Percentiles rank a stretch among this genome's conserved stretches.
Conservation (phyloP, 1,284 basidiomycete genomes). For the Ceratobasidium sp. region DNA sequence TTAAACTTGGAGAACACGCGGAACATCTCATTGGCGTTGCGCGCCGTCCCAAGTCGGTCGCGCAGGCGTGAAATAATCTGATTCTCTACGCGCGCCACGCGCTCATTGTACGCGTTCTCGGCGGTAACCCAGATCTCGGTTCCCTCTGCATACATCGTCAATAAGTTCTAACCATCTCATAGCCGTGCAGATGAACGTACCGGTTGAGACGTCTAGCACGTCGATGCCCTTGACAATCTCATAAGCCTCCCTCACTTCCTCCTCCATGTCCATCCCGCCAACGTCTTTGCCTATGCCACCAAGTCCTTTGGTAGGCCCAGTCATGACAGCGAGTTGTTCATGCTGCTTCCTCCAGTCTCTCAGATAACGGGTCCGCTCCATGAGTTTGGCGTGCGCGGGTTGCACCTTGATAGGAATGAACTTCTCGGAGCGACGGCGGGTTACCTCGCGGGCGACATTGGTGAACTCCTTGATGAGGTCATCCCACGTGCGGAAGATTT, state of each 20-base stretch:
- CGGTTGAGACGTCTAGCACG: constrained; percentile 89
- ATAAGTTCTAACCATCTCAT: neutral
- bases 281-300: constrained; percentile 73
- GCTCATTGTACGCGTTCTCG: constrained; percentile 97
- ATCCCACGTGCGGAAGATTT: constrained; percentile 95
- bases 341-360: constrained; percentile 96
- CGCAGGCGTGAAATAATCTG: constrained; percentile 95
- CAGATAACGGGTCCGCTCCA: constrained; percentile 87
- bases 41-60: constrained; percentile 91
- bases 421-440: constrained; percentile 87
- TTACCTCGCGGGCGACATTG: constrained; percentile 94
- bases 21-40: constrained; percentile 99
- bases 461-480: constrained; percentile 98
- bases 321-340: constrained; percentile 97
- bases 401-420: constrained; percentile 98
- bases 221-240: constrained; percentile 96
- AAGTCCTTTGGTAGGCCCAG: constrained; percentile 88
- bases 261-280: constrained; percentile 93
- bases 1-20: constrained; percentile 99
- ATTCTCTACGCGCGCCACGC: constrained; percentile 96
- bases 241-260: constrained; percentile 94
- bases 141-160: constrained; percentile 66
- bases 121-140: constrained; percentile 98
- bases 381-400: constrained; percentile 88
- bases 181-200: constrained; percentile 54